Conservation (phyloP, 2,329 filamentous ascomycete species). For the Diaporthe citriasiana region DNA sequence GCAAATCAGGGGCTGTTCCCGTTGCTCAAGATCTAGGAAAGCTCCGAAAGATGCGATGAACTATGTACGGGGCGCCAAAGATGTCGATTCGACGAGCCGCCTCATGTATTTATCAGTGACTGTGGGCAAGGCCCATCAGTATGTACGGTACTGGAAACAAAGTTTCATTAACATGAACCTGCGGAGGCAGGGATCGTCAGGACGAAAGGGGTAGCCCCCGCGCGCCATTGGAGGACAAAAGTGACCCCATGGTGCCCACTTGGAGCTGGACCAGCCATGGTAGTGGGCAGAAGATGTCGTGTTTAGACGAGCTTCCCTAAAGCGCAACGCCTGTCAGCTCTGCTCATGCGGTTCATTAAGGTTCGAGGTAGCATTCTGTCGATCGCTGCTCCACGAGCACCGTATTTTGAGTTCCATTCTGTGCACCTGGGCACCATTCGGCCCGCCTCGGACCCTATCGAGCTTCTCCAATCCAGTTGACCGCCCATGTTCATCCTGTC, state of each 20-base stretch:
- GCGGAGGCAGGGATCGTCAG: constrained; percentile 22
- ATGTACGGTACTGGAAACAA: constrained; percentile 24
- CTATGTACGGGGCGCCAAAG: neutral
- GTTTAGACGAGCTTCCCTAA: constrained; percentile 15
- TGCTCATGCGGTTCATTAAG: constrained; percentile 16
- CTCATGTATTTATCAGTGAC: constrained; percentile 21
- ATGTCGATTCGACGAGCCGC: neutral
- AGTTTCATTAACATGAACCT: constrained; percentile 28
- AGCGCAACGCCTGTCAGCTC: constrained; percentile 15
- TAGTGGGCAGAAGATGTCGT: neutral
- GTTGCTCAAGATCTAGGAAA: neutral
- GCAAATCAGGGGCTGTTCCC: neutral
- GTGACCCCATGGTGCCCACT: constrained; percentile 14
- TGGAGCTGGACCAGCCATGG: neutral
- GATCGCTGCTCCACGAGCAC: constrained; percentile 14
- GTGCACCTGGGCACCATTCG: neutral
- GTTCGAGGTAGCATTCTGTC: constrained; percentile 20
- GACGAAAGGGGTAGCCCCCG: constrained; percentile 4
- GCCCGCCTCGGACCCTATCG: constrained; percentile 30
- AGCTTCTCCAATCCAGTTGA: constrained; percentile 7
- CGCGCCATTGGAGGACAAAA: constrained; percentile 34
- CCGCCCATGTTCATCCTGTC: neutral
- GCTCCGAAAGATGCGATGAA: constrained; percentile 10
- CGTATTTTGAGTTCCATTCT: constrained; percentile 7
- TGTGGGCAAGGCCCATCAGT: constrained; percentile 13